phyloP scores from a whole-genome alignment of 169 alveolate species.

The Blepharisma undulans region DNA sequence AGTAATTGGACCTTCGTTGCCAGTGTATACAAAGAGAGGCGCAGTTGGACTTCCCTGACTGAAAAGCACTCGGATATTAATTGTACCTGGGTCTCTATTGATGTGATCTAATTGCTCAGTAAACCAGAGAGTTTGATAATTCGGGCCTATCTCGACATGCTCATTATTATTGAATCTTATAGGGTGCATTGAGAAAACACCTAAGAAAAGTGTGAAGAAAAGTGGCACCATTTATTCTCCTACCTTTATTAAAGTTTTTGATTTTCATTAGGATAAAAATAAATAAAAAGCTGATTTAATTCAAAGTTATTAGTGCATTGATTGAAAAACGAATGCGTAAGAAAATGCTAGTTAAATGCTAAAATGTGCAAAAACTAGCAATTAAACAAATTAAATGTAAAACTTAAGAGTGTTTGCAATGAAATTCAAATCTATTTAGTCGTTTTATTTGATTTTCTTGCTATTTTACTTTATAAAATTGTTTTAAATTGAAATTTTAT shows the following conservation, averaged over 20 bases:
- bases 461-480: background rate
- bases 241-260: background rate
- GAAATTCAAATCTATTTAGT: too few species aligned
- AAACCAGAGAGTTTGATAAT: background rate
- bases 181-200: background rate
- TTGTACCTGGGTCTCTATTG: constrained; percentile 15
- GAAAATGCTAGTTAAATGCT: background rate
- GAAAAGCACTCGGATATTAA: constrained; percentile 3
- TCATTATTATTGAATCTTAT: background rate
- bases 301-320: background rate
- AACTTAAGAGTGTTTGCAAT: background rate
- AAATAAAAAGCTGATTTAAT: background rate
- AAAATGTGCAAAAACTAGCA: background rate
- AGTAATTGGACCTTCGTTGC: constrained; percentile 21
- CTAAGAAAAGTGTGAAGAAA: background rate
- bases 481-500: background rate
- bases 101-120: constrained; percentile 1
- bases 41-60: background rate
- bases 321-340: background rate
- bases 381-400: background rate
- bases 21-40: constrained; percentile 32
- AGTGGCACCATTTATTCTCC: background rate
- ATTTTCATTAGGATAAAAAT: background rate
- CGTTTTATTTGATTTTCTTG: background rate
- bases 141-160: background rate